phyloP scores from a whole-genome alignment of 345 rosid genomes.

The Camelina sativa region DNA sequence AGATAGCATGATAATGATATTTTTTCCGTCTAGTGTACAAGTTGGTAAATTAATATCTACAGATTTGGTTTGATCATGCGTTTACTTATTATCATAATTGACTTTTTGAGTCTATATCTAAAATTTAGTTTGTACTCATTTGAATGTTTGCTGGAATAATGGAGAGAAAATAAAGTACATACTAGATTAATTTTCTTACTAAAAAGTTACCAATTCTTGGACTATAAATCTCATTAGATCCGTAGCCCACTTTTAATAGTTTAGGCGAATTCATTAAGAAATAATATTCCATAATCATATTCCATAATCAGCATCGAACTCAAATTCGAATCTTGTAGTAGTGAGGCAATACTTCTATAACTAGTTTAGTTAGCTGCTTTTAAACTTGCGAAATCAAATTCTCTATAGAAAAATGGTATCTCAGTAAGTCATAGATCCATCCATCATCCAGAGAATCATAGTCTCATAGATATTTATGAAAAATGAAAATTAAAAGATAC shows the following conservation, averaged over 20 bases:
- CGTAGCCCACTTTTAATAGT: too few relatives aligned
- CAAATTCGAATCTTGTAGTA: not conserved
- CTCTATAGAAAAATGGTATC: too few relatives aligned
- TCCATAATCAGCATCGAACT: not conserved
- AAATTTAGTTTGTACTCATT: not conserved
- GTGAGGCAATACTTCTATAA: not conserved
- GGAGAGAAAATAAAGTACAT: not conserved
- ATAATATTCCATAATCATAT: not conserved
- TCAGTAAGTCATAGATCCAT: too few relatives aligned
- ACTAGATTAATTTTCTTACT: not conserved
- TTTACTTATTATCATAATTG: not conserved
- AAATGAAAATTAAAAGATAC: too few relatives aligned
- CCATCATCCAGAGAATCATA: too few relatives aligned
- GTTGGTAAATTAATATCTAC: not conserved
- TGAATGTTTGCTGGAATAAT: not conserved
- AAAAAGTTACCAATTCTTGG: not conserved
- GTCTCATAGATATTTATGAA: too few relatives aligned
- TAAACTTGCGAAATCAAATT: too few relatives aligned
- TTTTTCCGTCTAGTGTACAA: not conserved
- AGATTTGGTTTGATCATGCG: not conserved
- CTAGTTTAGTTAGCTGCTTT: not conserved
- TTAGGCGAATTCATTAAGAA: not conserved
- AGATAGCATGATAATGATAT: not conserved
- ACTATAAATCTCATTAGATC: not conserved
- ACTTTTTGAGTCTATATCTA: not conserved